Evolutionary conservation across 192 early-diverging fungal genomes (phyloP).

Genomic region (Entophlyctis helioformis): DNA sequence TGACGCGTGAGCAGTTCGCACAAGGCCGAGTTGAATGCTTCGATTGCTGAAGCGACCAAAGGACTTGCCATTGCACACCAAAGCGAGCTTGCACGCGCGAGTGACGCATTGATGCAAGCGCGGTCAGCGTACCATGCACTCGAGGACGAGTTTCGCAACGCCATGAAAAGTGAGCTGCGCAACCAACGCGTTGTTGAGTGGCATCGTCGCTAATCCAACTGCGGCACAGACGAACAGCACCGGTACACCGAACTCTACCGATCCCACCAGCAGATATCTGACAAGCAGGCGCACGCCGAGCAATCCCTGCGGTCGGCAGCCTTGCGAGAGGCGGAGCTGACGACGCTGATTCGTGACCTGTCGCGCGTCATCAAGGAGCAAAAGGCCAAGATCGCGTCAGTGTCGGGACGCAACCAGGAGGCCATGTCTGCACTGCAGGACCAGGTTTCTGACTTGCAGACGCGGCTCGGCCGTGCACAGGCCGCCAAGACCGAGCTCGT

Average conservation of each 20-base stretch:
- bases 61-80: slow-evolving; percentile 8
- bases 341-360: slow-evolving; percentile 13
- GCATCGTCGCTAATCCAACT: too few species aligned
- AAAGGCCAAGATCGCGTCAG: slow-evolving; percentile 20
- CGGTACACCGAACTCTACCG: slow-evolving; percentile 11
- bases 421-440: too few species aligned
- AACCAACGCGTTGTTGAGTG: too few species aligned
- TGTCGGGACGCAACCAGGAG: slow-evolving; percentile 10
- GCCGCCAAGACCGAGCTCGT: too few species aligned
- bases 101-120: slow-evolving; percentile 3
- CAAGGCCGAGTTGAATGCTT: slow-evolving; percentile 10
- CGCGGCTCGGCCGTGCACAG: too few species aligned
- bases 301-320: slow-evolving; percentile 5
- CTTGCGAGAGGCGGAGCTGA: slow-evolving; percentile 14
- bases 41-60: slow-evolving; percentile 9
- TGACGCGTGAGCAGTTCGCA: slow-evolving; percentile 5
- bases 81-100: slow-evolving; percentile 18
- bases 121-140: slow-evolving; percentile 18
- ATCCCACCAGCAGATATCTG: slow-evolving; percentile 14
- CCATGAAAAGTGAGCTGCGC: slow-evolving; percentile 15
- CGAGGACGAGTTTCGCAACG: slow-evolving; percentile 26
- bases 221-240: slow-evolving; percentile 11
- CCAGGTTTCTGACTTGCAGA: too few species aligned
- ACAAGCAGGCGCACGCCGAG: slow-evolving; percentile 4
- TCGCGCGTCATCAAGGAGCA: slow-evolving; percentile 26